A percentile compares a stretch with the other conserved stretches of the same genome.
Evolutionary conservation across 805 yeast genomes (phyloP).

Genomic region (Clavispora carvajalis): DNA sequence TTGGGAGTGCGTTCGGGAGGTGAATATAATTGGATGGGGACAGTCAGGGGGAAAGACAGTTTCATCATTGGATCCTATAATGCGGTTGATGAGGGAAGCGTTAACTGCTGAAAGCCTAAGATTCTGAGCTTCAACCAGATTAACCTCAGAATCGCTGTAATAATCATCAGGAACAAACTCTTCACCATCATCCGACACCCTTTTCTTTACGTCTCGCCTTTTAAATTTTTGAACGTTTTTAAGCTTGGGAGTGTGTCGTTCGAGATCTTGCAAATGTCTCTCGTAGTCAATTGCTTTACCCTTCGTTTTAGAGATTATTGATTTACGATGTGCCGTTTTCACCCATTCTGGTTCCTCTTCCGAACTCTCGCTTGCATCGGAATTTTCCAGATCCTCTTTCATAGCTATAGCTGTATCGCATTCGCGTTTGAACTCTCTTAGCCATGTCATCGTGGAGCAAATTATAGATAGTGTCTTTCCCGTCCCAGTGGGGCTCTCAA

Average conservation of each 20-base stretch:
- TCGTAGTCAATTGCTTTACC: constrained; percentile 36
- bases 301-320: constrained; percentile 24
- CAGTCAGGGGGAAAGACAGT: constrained; percentile 20
- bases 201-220: constrained; percentile 3
- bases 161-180: constrained; percentile 32
- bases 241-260: constrained; percentile 1
- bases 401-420: constrained; percentile 3
- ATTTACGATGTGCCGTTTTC: constrained; percentile 29
- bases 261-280: constrained; percentile 21
- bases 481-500: constrained; percentile 93
- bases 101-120: constrained; percentile 43
- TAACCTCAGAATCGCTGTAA: constrained; percentile 22
- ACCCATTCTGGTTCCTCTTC: constrained; percentile 72
- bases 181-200: constrained; percentile 6
- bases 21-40: constrained; percentile 50
- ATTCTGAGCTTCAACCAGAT: constrained; percentile 18
- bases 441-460: constrained; percentile 82
- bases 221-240: background rate
- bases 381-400: background rate
- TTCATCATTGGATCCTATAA: constrained; percentile 25
- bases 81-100: constrained; percentile 38
- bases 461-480: constrained; percentile 88
- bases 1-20: constrained; percentile 92
- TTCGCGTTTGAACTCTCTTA: constrained; percentile 45
- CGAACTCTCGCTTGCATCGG: constrained; percentile 4